Percentiles rank a stretch among this genome's conserved stretches.
These are phyloP conservation scores for Chenopodium suecicum DNA, from an alignment of 148 eudicot genomes.

Conservation along the genomic window DNA sequence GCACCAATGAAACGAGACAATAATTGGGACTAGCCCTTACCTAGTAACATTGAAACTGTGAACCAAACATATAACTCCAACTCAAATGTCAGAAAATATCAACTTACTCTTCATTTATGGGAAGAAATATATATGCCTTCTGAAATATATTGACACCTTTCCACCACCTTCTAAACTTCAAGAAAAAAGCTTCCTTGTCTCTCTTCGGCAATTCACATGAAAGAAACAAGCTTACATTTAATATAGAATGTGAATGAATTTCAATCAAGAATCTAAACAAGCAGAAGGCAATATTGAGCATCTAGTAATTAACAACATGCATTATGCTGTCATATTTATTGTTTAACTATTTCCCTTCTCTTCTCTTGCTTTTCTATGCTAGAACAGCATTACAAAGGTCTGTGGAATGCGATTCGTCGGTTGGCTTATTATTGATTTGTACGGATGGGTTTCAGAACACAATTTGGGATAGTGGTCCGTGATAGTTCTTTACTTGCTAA, in stretches of 20 bases:
- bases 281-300: neutral
- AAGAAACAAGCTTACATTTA: slow-evolving; percentile 15
- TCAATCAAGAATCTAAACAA: neutral
- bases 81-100: slow-evolving; percentile 5
- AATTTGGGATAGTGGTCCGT: neutral
- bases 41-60: neutral
- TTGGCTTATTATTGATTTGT: no score
- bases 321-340: slow-evolving; percentile 1
- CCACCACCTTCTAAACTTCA: slow-evolving; percentile 96
- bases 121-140: slow-evolving; percentile 87
- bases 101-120: slow-evolving; percentile 83
- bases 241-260: neutral
- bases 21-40: neutral
- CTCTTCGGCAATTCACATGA: slow-evolving; percentile 39
- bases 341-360: neutral
- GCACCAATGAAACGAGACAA: neutral
- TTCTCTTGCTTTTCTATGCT: neutral
- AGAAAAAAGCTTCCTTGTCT: slow-evolving; percentile 53
- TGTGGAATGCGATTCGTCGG: neutral
- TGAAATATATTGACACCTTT: slow-evolving; percentile 87
- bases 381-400: neutral
- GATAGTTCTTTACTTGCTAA: neutral
- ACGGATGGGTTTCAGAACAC: neutral
- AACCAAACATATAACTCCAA: neutral
- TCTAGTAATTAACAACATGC: neutral